phyloP scores from a whole-genome alignment of 352 stramenopile species.

The Phytophthora europaea region DNA sequence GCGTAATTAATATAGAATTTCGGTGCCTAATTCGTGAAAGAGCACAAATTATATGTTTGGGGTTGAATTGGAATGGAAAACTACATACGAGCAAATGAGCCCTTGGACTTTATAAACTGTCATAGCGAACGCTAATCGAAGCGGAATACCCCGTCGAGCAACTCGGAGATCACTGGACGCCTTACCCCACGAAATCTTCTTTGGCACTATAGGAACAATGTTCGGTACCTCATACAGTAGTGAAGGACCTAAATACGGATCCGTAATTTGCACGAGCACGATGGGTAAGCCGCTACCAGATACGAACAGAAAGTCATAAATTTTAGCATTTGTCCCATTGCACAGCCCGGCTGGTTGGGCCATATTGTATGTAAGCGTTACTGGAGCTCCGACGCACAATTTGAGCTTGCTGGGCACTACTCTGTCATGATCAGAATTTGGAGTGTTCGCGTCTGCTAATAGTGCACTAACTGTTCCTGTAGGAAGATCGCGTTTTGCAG shows the following conservation, averaged over 20 bases:
- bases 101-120: no score
- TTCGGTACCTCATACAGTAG: background rate
- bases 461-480: background rate
- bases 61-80: no score
- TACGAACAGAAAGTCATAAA: background rate
- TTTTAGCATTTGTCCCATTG: background rate
- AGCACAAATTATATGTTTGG: no score
- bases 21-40: no score
- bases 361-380: background rate
- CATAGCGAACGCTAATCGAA: background rate
- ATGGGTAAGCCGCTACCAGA: background rate
- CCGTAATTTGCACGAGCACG: background rate
- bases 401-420: background rate
- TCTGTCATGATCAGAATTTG: no score
- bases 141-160: slow-evolving; percentile 16
- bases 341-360: background rate
- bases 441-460: no score
- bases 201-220: no score
- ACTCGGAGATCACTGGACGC: slow-evolving; percentile 32
- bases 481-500: background rate
- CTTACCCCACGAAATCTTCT: background rate
- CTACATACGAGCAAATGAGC: no score
- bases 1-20: no score
- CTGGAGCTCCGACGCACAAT: background rate
- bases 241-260: background rate